A percentile compares a stretch with the other conserved stretches of the same genome.
phyloP scores from a whole-genome alignment of 208 protist genomes.

The Wallacemonas sp. region DNA sequence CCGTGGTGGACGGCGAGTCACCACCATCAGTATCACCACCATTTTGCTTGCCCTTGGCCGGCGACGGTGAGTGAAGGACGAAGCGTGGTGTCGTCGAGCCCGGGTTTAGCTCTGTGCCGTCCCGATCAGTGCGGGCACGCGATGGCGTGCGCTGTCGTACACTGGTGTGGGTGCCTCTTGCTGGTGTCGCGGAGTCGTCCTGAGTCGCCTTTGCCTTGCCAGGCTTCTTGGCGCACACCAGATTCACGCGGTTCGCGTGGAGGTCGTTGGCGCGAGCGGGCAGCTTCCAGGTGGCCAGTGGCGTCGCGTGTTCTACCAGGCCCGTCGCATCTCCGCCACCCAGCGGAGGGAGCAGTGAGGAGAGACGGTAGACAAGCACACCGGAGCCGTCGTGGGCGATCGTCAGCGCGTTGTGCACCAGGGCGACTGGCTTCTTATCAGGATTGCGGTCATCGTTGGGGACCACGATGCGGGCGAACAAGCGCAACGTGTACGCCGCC shows the following conservation, averaged over 20 bases:
- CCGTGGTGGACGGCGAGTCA: too few species aligned
- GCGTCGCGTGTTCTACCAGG: constrained; percentile 22
- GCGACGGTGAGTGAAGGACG: constrained; percentile 3
- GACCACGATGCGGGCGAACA: constrained; percentile 52
- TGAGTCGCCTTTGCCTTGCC: not conserved
- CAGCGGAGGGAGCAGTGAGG: constrained; percentile 41
- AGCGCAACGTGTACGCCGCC: constrained; percentile 28
- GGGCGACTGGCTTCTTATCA: constrained; percentile 86
- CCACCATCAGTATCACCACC: too few species aligned
- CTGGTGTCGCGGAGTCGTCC: not conserved
- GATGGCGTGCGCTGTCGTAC: constrained; percentile 2
- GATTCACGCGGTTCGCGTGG: constrained; percentile 55
- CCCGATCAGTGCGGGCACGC: not conserved
- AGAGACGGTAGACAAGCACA: constrained; percentile 51
- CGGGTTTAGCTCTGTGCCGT: not conserved
- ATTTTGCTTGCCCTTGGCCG: not conserved
- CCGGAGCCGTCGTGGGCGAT: constrained; percentile 79
- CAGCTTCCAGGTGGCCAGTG: constrained; percentile 59
- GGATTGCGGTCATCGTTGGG: constrained; percentile 66
- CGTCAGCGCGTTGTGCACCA: constrained; percentile 51
- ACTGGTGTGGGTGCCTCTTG: too few species aligned
- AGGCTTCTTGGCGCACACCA: constrained; percentile 42
- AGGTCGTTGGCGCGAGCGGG: constrained; percentile 78
- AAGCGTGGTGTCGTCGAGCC: not conserved
- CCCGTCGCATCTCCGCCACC: not conserved